Base-by-base conservation (phyloP, 495 filamentous ascomycete genomes). In the Aspergillus saccharolyticus region DNA sequence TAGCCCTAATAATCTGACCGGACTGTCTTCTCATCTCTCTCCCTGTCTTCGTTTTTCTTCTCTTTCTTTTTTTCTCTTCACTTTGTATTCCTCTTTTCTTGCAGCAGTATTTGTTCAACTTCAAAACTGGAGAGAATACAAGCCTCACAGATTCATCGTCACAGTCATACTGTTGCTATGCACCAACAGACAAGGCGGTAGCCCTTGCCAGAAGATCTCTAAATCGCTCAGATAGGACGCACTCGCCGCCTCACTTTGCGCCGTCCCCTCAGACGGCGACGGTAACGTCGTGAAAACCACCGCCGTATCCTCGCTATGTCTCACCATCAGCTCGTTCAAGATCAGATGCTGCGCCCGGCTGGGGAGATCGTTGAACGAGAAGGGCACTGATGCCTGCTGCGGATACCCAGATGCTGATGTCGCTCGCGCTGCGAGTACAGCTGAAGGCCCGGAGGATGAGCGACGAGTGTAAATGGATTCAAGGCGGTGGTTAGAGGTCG, bases 91-190 rank as follows among this genome's bases (percentile, higher is more conserved):
- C 10, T 30, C 2, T 39, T 39, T 39, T 39, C 33, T 39, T 12
- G 5, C 2, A 2, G 12, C 10, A 39, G 2, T 39, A 2, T 12
- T 15, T 15, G 2, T 39, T 39, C 33, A 8, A 39, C 33, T 2
- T 10, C 33, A 2, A 39, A 6, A 39, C 33, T 6, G 14, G 12
- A 39, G n/a, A n/a, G n/a, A n/a, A n/a, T n/a, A n/a, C n/a, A n/a
- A 50, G 9, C 25, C 3, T 70, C 57, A 92, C 53, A 92, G 71
- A 67, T 88, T 89, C 73, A 91, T 91, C 17, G 90, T 94, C 51
- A 94, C 90, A 15, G 89, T 93, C 87, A 95, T 89, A 59, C 87
- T 91, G 72, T 94, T 95, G 65, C 87, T 90, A 72, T 94, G 81
- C n/a, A 95, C 87, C 60, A 94, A 61, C 55, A 95, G 66, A 50